Base-by-base conservation (phyloP, 2,329 filamentous ascomycete species). In the Amphichorda felina region DNA sequence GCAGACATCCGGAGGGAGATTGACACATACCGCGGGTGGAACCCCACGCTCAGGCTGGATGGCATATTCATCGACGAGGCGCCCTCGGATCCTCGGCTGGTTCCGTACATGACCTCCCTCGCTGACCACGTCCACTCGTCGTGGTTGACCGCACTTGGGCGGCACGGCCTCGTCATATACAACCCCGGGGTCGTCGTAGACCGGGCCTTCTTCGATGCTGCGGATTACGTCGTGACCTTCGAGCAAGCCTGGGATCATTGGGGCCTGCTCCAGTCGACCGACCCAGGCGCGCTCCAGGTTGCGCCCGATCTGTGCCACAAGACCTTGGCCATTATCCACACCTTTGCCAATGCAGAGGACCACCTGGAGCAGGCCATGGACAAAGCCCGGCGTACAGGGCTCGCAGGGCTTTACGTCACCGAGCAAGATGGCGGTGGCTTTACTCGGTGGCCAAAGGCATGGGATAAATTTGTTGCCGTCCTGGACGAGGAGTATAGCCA, bases 11-110 rank as follows among this genome's bases (percentile, higher is more conserved):
- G 42, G 27, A 34, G 50, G 39, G 66, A 70, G 40, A 57, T 70
- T 31, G 54, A 55, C 35, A 53, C 50, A 4, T 69, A 68, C 39
- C 58, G 56, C 13, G 56, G 53, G 26, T 70, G 65, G 64, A 52
- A 49, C 36, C 51, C 49, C 34, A 27, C 30, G 28, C 47, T 68
- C 34, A 50, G 56, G 16, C 50, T 69, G 43, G 54, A 55, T 36
- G 64, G 63, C 34, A 64, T 68, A 43, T 68, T 68, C 46, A 60
- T 68, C 38, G 64, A 67, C 41, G 63, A 69, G 48, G 60, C 57
- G 29, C 63, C 63, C 4, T 50, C 46, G 15, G 46, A 44, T 16
- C 38, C 41, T 11, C 30, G 33, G 13, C 34, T 43, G 33, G 39
- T 40, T 16, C 33, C 40, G 30, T 48, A 45, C 40, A 45, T 49